Conservation (phyloP, 2,329 filamentous ascomycete species). For the Xylaria sp. region DNA sequence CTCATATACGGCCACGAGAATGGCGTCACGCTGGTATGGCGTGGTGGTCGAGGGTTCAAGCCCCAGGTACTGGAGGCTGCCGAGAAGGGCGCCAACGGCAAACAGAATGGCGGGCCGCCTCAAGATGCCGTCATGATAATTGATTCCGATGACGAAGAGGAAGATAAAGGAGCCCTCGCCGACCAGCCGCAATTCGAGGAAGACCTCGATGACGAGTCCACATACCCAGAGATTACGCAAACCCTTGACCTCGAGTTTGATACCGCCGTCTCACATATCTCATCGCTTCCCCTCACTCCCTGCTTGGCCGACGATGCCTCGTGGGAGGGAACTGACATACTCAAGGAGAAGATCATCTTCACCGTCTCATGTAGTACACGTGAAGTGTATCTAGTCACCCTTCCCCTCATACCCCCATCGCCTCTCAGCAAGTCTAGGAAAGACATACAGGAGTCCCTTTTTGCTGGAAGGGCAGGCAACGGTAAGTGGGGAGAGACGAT, state of each 20-base stretch:
- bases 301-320: constrained; percentile 62
- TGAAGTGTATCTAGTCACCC: constrained; percentile 66
- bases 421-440: constrained; percentile 67
- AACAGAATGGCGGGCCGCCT: constrained; percentile 61
- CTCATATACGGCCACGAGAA: constrained; percentile 72
- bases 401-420: constrained; percentile 71
- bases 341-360: constrained; percentile 70
- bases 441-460: constrained; percentile 62
- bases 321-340: constrained; percentile 58
- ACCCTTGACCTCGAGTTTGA: constrained; percentile 71
- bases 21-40: constrained; percentile 71
- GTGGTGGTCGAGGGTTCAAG: constrained; percentile 71
- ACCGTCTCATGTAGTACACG: constrained; percentile 68
- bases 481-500: constrained; percentile 73
- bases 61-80: constrained; percentile 51
- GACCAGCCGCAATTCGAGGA: constrained; percentile 71
- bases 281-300: constrained; percentile 64
- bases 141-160: constrained; percentile 71
- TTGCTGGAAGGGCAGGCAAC: constrained; percentile 66
- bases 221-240: constrained; percentile 67
- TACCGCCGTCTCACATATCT: constrained; percentile 65
- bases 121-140: constrained; percentile 70
- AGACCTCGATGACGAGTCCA: constrained; percentile 58
- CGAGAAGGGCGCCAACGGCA: constrained; percentile 52
- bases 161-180: constrained; percentile 57